Conservation (phyloP, 2,329 filamentous ascomycete species). For the Penicillium italicum region DNA sequence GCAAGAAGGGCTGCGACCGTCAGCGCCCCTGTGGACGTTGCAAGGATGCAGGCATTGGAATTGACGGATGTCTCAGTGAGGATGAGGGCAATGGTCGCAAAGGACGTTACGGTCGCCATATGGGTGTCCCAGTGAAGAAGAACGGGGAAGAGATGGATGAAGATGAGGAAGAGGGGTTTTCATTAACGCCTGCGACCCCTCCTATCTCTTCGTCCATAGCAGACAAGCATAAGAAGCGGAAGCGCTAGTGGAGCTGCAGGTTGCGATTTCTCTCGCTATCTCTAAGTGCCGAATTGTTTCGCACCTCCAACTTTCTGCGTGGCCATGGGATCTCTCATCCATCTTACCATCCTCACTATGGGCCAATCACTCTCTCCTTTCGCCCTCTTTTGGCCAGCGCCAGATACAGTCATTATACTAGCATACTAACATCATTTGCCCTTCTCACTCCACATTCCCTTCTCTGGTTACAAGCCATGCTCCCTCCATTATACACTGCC, state of each 20-base stretch:
- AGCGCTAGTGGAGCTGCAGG: constrained; percentile 47
- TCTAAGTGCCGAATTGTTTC: constrained; percentile 2
- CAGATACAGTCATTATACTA: constrained; percentile 21
- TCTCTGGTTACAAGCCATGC: constrained; percentile 13
- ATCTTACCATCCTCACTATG: constrained; percentile 8
- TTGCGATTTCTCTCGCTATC: constrained; percentile 3
- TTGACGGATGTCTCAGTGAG: constrained; percentile 93
- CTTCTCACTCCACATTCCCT: constrained; percentile 18
- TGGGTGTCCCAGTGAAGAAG: constrained; percentile 66
- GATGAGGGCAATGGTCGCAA: constrained; percentile 97
- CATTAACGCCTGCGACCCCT: constrained; percentile 32
- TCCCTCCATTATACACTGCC: constrained; percentile 23
- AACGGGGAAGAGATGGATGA: constrained; percentile 40
- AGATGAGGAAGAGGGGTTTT: constrained; percentile 56
- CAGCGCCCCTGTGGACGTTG: constrained; percentile 93
- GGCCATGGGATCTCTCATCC: constrained; percentile 4
- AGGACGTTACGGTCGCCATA: constrained; percentile 75
- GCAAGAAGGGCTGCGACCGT: constrained; percentile 97
- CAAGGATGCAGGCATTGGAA: constrained; percentile 89
- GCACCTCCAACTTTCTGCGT: neutral
- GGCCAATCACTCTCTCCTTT: constrained; percentile 9
- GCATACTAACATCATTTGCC: constrained; percentile 6
- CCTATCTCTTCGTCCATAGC: constrained; percentile 33
- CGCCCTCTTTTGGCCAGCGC: constrained; percentile 14
- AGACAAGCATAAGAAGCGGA: constrained; percentile 68